These are phyloP conservation scores for Trametes elegans DNA, from an alignment of 768 basidiomycete species.

Conservation along the genomic window DNA sequence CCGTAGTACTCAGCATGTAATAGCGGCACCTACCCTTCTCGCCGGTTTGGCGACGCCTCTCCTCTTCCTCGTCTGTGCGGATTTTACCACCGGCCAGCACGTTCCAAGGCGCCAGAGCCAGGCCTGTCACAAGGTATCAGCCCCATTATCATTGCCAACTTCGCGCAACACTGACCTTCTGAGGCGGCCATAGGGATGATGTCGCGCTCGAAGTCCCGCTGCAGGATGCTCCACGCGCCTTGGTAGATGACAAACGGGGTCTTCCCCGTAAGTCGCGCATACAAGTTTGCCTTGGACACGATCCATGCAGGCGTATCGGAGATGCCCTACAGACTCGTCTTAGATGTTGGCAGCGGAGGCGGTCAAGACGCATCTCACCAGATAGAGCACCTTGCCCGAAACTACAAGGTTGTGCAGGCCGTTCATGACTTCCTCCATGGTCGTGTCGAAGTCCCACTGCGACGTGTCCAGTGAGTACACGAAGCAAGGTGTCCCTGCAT, in stretches of 20 bases:
- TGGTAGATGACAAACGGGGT: constrained; percentile 37
- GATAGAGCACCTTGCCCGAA: constrained; percentile 45
- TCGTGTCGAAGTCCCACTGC: constrained; percentile 52
- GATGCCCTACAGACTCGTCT: constrained; percentile 14
- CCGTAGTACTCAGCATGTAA: neutral
- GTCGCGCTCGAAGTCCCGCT: constrained; percentile 40
- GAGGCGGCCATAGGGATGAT: constrained; percentile 37
- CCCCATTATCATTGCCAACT: neutral
- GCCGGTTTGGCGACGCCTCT: constrained; percentile 24
- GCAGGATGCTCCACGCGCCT: constrained; percentile 35
- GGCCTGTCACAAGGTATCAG: constrained; percentile 8
- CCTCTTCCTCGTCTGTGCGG: constrained; percentile 27
- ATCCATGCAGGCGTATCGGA: constrained; percentile 38
- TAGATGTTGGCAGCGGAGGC: neutral
- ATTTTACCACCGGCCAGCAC: constrained; percentile 21
- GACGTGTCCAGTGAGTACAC: constrained; percentile 40
- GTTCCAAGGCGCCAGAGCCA: constrained; percentile 27
- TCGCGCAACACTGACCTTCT: constrained; percentile 24
- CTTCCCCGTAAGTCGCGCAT: constrained; percentile 38
- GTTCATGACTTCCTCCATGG: constrained; percentile 57
- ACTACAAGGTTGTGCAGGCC: constrained; percentile 49
- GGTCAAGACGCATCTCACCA: constrained; percentile 12
- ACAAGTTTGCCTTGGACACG: constrained; percentile 38
- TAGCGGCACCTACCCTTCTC: constrained; percentile 19
- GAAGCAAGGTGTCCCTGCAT: constrained; percentile 40